Conservation (phyloP, 192 early-diverging fungal species). For the Entomortierella lignicola region DNA sequence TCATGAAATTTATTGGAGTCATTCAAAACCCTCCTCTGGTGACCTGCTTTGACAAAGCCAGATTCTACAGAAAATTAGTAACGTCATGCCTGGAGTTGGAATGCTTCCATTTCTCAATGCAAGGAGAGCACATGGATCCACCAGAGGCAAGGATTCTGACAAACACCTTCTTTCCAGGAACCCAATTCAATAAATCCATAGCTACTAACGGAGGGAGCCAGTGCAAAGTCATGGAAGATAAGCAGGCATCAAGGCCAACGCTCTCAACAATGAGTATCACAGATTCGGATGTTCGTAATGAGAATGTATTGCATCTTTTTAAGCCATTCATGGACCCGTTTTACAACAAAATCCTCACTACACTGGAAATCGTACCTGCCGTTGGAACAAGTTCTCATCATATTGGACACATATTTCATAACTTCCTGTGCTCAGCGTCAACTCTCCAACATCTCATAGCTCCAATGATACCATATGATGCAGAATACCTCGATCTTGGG, state of each 20-base stretch:
- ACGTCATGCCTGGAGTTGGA: background rate
- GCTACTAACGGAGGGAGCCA: background rate
- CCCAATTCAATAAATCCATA: background rate
- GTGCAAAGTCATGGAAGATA: background rate
- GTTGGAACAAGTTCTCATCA: background rate
- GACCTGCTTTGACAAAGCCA: background rate
- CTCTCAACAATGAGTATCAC: background rate
- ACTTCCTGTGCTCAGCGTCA: conserved; percentile 3
- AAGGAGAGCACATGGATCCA: background rate
- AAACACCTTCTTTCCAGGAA: background rate
- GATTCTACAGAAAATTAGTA: background rate
- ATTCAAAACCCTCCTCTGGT: background rate
- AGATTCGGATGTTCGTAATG: background rate
- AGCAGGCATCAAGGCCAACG: background rate
- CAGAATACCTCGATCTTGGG: background rate
- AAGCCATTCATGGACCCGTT: background rate
- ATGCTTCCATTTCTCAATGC: conserved; percentile 4
- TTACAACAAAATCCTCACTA: background rate
- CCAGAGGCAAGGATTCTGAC: background rate
- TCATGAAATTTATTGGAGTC: background rate
- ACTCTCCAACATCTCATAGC: conserved; percentile 6
- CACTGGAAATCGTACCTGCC: background rate
- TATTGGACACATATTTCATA: conserved; percentile 1
- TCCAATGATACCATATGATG: background rate
- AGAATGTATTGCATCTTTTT: background rate